phyloP scores from a whole-genome alignment of 495 filamentous ascomycete species.

The Usnea hakonensis region DNA sequence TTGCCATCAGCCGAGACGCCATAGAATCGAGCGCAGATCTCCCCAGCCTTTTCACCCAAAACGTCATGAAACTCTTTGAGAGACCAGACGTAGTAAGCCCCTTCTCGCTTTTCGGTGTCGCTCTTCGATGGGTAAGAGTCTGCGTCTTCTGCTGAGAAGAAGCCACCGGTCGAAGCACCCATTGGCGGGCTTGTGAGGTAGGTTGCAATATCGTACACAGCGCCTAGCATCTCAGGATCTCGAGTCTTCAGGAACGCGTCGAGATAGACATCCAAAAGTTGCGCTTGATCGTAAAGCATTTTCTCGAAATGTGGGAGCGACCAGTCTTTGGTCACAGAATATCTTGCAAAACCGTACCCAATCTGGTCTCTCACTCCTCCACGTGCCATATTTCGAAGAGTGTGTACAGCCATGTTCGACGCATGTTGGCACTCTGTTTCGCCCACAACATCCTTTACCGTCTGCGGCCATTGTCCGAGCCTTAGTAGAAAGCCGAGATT shows the following conservation, averaged over 20 bases:
- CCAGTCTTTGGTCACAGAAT: slow-evolving; percentile 88
- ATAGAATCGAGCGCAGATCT: slow-evolving; percentile 77
- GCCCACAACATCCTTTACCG: slow-evolving; percentile 79
- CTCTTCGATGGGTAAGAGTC: slow-evolving; percentile 70
- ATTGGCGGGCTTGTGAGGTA: slow-evolving; percentile 71
- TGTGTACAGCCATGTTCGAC: slow-evolving; percentile 71
- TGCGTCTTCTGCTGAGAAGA: slow-evolving; percentile 85
- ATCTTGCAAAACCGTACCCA: slow-evolving; percentile 82
- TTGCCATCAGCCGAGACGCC: slow-evolving; percentile 85
- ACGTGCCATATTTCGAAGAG: slow-evolving; percentile 71
- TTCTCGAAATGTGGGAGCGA: slow-evolving; percentile 94
- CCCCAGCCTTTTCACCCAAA: slow-evolving; percentile 59
- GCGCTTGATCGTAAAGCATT: slow-evolving; percentile 93
- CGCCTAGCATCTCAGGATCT: slow-evolving; percentile 64
- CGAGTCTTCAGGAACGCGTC: slow-evolving; percentile 75
- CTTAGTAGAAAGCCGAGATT: slow-evolving; percentile 79
- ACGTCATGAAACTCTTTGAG: slow-evolving; percentile 76
- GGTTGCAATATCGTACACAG: slow-evolving; percentile 73
- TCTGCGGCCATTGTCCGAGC: slow-evolving; percentile 60
- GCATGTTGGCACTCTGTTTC: slow-evolving; percentile 68
- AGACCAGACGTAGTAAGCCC: slow-evolving; percentile 95
- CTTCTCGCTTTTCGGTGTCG: slow-evolving; percentile 82
- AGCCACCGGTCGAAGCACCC: slow-evolving; percentile 60
- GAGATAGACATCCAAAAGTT: slow-evolving; percentile 77
- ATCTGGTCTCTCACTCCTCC: slow-evolving; percentile 91